Conservation (phyloP, 2,329 filamentous ascomycete species). For the Myriosclerotinia curreyana region DNA sequence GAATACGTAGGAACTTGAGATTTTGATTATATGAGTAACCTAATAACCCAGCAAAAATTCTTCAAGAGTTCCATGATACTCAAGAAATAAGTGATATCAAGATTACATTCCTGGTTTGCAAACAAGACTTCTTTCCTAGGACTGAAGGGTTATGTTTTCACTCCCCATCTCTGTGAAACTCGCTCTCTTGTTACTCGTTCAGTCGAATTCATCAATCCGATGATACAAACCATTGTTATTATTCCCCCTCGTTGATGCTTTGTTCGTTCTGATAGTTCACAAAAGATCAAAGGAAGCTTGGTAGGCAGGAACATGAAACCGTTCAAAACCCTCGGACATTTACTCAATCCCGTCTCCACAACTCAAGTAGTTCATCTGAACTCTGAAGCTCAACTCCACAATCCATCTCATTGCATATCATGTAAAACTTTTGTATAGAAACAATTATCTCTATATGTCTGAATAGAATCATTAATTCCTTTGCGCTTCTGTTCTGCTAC, state of each 20-base stretch:
- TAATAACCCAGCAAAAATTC: no score
- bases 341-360: background rate
- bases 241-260: background rate
- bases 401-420: background rate
- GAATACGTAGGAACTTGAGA: no score
- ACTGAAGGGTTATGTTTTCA: background rate
- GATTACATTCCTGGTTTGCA: background rate
- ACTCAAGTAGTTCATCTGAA: background rate
- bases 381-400: background rate
- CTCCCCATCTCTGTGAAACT: background rate
- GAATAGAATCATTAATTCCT: background rate
- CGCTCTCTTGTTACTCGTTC: background rate
- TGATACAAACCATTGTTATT: background rate
- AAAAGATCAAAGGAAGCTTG: slow-evolving; percentile 2
- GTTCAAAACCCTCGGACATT: background rate
- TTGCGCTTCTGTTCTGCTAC: background rate
- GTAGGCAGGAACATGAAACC: background rate
- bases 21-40: no score
- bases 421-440: no score
- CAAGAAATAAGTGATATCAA: background rate
- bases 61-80: no score
- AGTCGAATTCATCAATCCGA: background rate
- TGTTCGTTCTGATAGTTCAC: background rate
- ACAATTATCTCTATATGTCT: no score
- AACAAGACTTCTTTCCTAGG: background rate